Conservation (phyloP, 2,329 filamentous ascomycete genomes). For the Xylaria sp. region DNA sequence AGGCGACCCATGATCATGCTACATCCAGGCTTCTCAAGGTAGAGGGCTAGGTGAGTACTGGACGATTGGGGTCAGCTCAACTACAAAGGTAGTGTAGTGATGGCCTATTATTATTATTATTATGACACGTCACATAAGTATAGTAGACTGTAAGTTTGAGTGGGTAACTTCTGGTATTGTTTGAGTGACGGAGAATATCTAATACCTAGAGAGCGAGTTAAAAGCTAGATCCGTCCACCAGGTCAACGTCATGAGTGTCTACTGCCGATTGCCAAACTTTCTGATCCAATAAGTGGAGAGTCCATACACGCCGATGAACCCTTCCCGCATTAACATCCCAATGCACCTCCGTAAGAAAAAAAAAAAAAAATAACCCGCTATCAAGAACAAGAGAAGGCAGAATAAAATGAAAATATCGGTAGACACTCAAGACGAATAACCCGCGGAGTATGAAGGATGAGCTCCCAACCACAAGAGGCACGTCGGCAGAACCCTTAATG, state of each 20-base stretch:
- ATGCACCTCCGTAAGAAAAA: conserved; percentile 42
- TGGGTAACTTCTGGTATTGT: conserved; percentile 43
- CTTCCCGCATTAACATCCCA: conserved; percentile 42
- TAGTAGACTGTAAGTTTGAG: conserved; percentile 25
- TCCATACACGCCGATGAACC: conserved; percentile 41
- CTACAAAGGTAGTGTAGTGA: no score
- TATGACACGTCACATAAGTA: conserved; percentile 12
- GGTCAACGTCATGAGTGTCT: conserved; percentile 44
- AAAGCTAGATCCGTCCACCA: conserved; percentile 53
- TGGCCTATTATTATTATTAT: no score
- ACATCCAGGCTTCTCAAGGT: no score
- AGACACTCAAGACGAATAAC: conserved; percentile 48
- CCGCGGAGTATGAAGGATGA: conserved; percentile 48
- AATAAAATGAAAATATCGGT: conserved; percentile 46
- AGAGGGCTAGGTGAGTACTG: no score
- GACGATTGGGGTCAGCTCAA: no score
- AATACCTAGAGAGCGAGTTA: conserved; percentile 75
- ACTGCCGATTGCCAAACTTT: conserved; percentile 50
- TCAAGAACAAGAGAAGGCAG: conserved; percentile 48
- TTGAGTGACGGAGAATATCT: conserved; percentile 67
- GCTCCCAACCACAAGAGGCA: conserved; percentile 73
- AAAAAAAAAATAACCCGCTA: conserved; percentile 44
- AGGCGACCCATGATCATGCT: no score
- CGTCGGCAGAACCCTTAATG: conserved; percentile 51
- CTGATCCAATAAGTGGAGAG: conserved; percentile 48